These are phyloP conservation scores for Hanseniaspora pseudoguilliermondii DNA, from an alignment of 805 yeast genomes.

Conservation along the genomic window DNA sequence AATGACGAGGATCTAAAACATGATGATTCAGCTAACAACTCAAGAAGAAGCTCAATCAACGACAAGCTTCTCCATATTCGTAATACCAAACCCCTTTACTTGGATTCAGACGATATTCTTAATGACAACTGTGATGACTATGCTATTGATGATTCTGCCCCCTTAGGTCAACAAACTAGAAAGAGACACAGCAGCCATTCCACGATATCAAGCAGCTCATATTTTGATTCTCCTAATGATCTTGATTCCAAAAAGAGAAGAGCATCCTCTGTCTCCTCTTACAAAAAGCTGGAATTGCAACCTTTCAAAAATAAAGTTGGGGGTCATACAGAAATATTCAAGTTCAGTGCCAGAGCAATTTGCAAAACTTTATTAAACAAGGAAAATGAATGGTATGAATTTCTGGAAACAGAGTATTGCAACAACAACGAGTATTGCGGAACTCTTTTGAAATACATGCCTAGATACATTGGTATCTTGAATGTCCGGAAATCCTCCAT, in stretches of 20 bases:
- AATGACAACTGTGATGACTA: neutral
- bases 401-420: constrained; percentile 44
- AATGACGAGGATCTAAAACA: neutral
- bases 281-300: constrained; percentile 41
- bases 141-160: neutral
- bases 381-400: constrained; percentile 86
- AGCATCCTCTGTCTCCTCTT: constrained; percentile 20
- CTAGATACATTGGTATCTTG: constrained; percentile 83
- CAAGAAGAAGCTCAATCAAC: neutral
- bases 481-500: constrained; percentile 63
- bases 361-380: constrained; percentile 85
- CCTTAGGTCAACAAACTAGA: neutral
- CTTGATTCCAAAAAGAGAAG: constrained; percentile 17
- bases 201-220: neutral
- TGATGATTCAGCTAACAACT: neutral
- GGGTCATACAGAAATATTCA: constrained; percentile 93
- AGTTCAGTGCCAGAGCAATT: constrained; percentile 81
- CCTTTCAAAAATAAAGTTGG: constrained; percentile 94
- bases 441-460: constrained; percentile 74
- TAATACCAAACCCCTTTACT: constrained; percentile 8
- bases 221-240: constrained; percentile 10
- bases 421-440: constrained; percentile 37
- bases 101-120: constrained; percentile 11
- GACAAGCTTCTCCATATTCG: constrained; percentile 14
- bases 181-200: constrained; percentile 6